phyloP scores from a whole-genome alignment of 345 rosid species.

The Acer yangbiense region DNA sequence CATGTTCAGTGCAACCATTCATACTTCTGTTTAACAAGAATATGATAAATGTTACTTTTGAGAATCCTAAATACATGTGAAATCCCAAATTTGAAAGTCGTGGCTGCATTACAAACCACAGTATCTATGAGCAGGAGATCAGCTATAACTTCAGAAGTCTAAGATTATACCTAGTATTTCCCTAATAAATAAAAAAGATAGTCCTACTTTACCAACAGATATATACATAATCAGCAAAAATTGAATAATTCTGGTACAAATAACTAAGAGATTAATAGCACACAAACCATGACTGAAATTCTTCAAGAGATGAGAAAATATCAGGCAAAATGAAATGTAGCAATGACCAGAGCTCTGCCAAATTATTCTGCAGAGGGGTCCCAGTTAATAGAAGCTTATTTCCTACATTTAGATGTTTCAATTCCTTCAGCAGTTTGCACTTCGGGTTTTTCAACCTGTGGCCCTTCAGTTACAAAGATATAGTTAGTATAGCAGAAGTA shows the following conservation, averaged over 20 bases:
- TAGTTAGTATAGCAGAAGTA: constrained; percentile 14
- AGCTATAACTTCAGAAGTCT: background rate
- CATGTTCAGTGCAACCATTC: background rate
- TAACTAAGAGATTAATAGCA: background rate
- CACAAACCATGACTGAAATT: constrained; percentile 90
- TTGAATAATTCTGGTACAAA: background rate
- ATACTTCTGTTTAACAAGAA: background rate
- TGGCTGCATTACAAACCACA: background rate
- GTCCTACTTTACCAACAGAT: background rate
- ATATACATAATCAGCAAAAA: background rate
- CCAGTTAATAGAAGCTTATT: constrained; percentile 94
- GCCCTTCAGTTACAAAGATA: constrained; percentile 52
- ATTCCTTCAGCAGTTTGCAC: constrained; percentile 77
- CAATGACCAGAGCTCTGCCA: constrained; percentile 98
- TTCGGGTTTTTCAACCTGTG: constrained; percentile 89
- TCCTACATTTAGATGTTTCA: constrained; percentile 51
- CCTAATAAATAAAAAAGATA: background rate
- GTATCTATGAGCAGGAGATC: background rate
- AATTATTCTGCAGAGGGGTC: constrained; percentile 93
- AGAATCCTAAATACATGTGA: background rate
- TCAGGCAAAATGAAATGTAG: constrained; percentile 93
- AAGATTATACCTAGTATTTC: background rate
- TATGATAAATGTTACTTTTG: background rate
- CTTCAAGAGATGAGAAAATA: constrained; percentile 87
- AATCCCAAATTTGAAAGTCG: background rate